A percentile compares a stretch with the other conserved stretches of the same genome.
phyloP scores from a whole-genome alignment of 352 stramenopile genomes.

The Pythium plurisporium region DNA sequence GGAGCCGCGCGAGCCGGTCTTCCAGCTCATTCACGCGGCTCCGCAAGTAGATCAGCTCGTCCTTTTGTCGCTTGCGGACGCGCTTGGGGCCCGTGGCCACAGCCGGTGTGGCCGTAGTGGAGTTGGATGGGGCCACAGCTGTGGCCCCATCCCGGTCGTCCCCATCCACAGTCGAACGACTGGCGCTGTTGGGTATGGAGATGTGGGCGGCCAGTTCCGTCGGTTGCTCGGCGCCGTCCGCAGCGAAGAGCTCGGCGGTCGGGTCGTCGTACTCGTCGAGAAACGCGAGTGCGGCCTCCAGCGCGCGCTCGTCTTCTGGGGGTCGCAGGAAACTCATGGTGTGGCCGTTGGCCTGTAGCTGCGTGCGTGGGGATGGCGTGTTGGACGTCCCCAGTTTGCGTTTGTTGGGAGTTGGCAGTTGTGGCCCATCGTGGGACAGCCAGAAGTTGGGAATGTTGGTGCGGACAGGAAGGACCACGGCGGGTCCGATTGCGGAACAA shows the following conservation, averaged over 20 bases:
- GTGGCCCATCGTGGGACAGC: too few relatives aligned
- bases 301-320: conserved; percentile 1
- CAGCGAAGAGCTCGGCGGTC: conserved; percentile 3
- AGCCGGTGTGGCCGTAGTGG: too few relatives aligned
- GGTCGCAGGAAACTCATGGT: not conserved
- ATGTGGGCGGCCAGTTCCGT: too few relatives aligned
- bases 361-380: too few relatives aligned
- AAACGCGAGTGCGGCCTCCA: conserved; percentile 8
- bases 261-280: conserved; percentile 11
- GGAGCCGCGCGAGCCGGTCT: conserved; percentile 19
- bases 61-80: conserved; percentile 47
- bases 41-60: conserved; percentile 53
- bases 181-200: too few relatives aligned
- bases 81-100: not conserved
- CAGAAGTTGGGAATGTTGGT: too few relatives aligned
- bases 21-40: conserved; percentile 41
- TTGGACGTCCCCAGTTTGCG: not conserved
- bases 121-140: too few relatives aligned
- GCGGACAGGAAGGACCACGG: too few relatives aligned
- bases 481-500: too few relatives aligned
- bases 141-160: too few relatives aligned
- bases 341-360: too few relatives aligned
- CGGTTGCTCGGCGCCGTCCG: not conserved
- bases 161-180: too few relatives aligned
- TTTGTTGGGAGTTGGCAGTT: not conserved